phyloP scores from a whole-genome alignment of 2,329 filamentous ascomycete genomes.

The Penicillium sp. region DNA sequence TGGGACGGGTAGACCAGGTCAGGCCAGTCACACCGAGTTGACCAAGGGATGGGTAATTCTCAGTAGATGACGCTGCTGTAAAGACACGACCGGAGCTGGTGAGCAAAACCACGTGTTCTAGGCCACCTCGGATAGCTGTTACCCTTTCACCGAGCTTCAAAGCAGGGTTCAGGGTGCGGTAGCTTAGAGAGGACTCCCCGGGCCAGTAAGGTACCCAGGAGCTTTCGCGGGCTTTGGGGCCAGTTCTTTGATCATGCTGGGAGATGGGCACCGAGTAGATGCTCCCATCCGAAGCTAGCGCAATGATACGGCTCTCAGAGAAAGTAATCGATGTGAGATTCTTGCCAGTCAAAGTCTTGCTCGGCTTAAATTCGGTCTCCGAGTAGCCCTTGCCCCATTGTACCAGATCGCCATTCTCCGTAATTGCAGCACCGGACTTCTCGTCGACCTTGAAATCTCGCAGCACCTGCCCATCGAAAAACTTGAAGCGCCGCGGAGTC shows the following conservation, averaged over 20 bases:
- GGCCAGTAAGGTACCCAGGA: conserved; percentile 75
- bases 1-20: conserved; percentile 70
- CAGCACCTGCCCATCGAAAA: conserved; percentile 78
- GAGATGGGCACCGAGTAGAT: conserved; percentile 83
- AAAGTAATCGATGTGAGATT: conserved; percentile 71
- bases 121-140: conserved; percentile 67
- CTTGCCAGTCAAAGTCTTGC: conserved; percentile 72
- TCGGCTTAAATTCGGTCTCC: conserved; percentile 58
- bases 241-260: conserved; percentile 62
- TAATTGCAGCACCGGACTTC: conserved; percentile 78
- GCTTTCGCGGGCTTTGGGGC: conserved; percentile 59
- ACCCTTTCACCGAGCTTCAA: conserved; percentile 68
- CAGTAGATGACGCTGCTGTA: conserved; percentile 74
- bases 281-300: conserved; percentile 65
- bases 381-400: conserved; percentile 86
- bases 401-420: conserved; percentile 79
- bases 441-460: conserved; percentile 81
- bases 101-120: conserved; percentile 80
- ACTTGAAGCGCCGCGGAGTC: conserved; percentile 69
- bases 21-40: conserved; percentile 84
- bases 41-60: conserved; percentile 73
- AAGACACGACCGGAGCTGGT: conserved; percentile 83
- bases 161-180: conserved; percentile 66
- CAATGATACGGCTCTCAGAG: conserved; percentile 78
- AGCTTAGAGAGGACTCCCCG: conserved; percentile 57